Base-by-base conservation (phyloP, 305 asterid genomes). In the Fraxinus paxiana region DNA sequence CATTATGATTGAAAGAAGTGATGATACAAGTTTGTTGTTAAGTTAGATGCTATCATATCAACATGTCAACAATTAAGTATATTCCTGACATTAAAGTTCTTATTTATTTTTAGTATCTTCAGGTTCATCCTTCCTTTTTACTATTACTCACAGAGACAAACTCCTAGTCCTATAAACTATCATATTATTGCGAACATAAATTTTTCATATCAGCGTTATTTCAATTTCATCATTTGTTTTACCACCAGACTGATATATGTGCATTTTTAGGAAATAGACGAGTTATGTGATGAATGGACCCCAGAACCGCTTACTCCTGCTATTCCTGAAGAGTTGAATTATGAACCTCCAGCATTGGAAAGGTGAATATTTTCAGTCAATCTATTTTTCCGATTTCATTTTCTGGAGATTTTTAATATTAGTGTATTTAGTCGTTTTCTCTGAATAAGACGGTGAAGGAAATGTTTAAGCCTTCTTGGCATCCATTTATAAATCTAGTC, bases 271-370 rank as follows among this genome's bases (percentile, higher is more conserved):
- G 99, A 96, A 90, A 91, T 96, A 79, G 99, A 96, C 83, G 99
- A 96, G 85, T 84, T 96, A 72, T 96, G 98, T 86, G 95, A 90
- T 82, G 98, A 96, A 83, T 96, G 99, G 99, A 93, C 88, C 80
- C 99, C 99, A 9, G 98, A 96, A 84, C 86, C 98, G 71, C 91
- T 96, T 77, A 92, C 93, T 84, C 98, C 98, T 61, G 43, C 89
- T 75, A 87, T 92, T 59, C 83, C 90, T 86, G 93, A 91, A 77
- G 98, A 92, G 61, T 85, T 88, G 90, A 91, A 88, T 85, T 87
- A 85, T 72, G 98, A 96, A 73, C 90, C 99, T 86, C 97, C 94
- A 4, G 91, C 91, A 26, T 54, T 96, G 82, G 97, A 94, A 87
- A 92, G 99, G 98, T 94, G 84, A 80, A 74, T 74, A n/a, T 33